Base-by-base conservation (phyloP, 2,329 filamentous ascomycete species). In the Aspergillus tubingensis region DNA sequence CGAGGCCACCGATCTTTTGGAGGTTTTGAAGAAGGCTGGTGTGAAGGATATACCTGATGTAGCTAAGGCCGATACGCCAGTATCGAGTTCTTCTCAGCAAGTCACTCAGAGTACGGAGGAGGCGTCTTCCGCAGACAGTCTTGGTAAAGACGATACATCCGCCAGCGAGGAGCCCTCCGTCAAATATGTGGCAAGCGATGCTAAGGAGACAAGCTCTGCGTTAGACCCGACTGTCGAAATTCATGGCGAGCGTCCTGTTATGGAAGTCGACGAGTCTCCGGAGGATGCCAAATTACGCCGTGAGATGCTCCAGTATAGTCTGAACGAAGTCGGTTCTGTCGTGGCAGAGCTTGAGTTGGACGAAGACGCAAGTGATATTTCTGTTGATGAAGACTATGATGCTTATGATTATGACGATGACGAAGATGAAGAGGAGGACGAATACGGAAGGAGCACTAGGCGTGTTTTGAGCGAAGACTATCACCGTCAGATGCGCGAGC, bases 291-390 rank as follows among this genome's bases (percentile, higher is more conserved):
- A 84, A 32, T 76, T 96, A 23, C 88, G 95, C 5, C 86, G 88
- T 59, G 88, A 97, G 70, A 98, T 99, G 93, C 82, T 98, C 7
- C 85, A 91, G 64, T 99, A 98, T 72, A 89, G 91, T 62, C 80
- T 96, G 76, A 88, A 89, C 48, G 94, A 98, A 74, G 88, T 99
- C 59, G 92, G 92, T 3, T 87, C 91, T 39, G 91, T 99, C 2
- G 95, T 99, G 15, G 95, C 95, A 15, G 92, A 98, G 77, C 84
- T 99, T 49, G 86, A 96, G 60, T 76, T 98, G 2, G 91, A 96
- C 63, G 88, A 93, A 61, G 81, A 81, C 17, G 80, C 73, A 27
- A 82, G 79, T 60, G 80, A 83, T 2, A 67, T 80, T 8, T 80
- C 79, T 4, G 67, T 78, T 36, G 86, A 87, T 55, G 84, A 84